Evolutionary conservation across 768 basidiomycete species (phyloP), one percentile per base, ranked within the genome.

Genomic region (Suillus hirtellus): DNA sequence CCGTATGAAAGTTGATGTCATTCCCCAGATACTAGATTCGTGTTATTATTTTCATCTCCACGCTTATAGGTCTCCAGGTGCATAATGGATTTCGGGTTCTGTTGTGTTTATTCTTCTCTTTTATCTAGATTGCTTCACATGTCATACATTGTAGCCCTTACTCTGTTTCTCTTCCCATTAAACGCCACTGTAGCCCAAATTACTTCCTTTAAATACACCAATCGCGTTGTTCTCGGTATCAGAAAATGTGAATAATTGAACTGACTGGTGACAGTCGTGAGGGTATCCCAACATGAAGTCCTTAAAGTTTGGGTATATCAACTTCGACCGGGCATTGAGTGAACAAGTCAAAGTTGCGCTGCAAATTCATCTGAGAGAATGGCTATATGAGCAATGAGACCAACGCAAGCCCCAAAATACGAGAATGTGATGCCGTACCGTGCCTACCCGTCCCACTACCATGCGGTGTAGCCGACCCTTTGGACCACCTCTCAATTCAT

Each of bases 271-370:
- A 42, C 27, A 27, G 40, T 42, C 9, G 17, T 40, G 14, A 55
- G 14, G 12, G n/a, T 55, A 38, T 38, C 12, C 10, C 9, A 11
- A 37, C 21, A 19, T 40, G 24, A 40, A 55, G 17, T 42, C 12
- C 24, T 42, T 19, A 58, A 19, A 58, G 56, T 42, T 58, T 58
- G 17, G 56, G 40, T 27, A 31, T 27, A 31, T 42, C 17, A 27
- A 17, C 38, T 56, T 56, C 55, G 38, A 56, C 55, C 21, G 55
- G 55, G 17, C 56, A 58, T 58, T 86, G 84, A 2, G 80, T 79
- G 68, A 86, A 87, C 15, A 90, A 80, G 67, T 89, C 82, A 67
- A 90, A 89, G 71, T 89, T 90, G 56, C 88, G 81, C 61, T 84
- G 77, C 44, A 90, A 67, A 2, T 68, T 73, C 38, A 89, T 81